Conservation (phyloP, 1,139 yeast species). For the Chernovozyma sophiae-reginae region DNA sequence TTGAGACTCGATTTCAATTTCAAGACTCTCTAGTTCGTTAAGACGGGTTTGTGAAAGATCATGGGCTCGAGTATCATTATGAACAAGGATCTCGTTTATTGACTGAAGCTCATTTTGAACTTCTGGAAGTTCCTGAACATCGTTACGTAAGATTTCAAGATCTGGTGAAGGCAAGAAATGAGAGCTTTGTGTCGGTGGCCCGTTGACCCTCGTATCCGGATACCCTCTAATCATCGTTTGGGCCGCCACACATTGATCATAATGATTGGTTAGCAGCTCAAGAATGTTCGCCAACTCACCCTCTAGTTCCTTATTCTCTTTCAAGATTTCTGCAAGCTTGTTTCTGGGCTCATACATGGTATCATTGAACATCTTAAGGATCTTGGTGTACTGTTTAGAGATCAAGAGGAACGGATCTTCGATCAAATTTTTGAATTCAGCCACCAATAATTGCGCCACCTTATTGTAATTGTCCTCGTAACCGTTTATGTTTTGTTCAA, state of each 20-base stretch:
- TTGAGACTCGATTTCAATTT: constrained; percentile 4
- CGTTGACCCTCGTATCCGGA: constrained; percentile 8
- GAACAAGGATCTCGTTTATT: constrained; percentile 33
- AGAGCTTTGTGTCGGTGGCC: constrained; percentile 10
- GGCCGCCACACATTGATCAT: constrained; percentile 64
- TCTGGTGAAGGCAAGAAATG: constrained; percentile 10
- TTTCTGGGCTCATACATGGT: constrained; percentile 4
- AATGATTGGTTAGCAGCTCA: constrained; percentile 74
- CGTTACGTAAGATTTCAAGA: constrained; percentile 31
- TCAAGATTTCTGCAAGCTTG: constrained; percentile 12
- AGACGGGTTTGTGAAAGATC: constrained; percentile 14
- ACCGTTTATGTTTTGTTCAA: constrained; percentile 24
- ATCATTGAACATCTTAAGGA: constrained; percentile 6
- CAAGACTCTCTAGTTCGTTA: constrained; percentile 1
- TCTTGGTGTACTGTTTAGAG: constrained; percentile 2
- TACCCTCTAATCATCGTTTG: constrained; percentile 13
- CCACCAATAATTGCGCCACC: constrained; percentile 18
- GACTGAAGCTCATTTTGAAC: constrained; percentile 28
- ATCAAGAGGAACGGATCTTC: constrained; percentile 1
- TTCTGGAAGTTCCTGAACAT: constrained; percentile 31
- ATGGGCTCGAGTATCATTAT: constrained; percentile 32
- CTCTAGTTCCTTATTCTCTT: constrained; percentile 53
- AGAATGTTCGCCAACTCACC: constrained; percentile 66
- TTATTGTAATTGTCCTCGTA: constrained; percentile 26
- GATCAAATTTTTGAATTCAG: neutral